phyloP scores from a whole-genome alignment of 1,284 basidiomycete species.

The Tetrapyrgos nigripes region DNA sequence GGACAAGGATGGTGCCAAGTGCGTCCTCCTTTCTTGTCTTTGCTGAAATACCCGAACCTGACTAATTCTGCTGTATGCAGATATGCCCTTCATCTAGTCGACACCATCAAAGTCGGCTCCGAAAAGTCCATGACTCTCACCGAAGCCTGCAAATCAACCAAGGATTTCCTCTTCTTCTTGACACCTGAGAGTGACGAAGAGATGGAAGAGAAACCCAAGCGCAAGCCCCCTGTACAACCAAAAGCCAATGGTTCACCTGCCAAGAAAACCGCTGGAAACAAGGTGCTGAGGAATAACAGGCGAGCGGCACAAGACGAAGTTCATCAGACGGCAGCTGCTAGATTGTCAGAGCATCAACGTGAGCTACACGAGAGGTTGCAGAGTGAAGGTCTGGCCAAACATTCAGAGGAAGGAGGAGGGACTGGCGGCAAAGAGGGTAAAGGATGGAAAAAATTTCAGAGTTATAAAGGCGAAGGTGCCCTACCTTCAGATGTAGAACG shows the following conservation, averaged over 20 bases:
- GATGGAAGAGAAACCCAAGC: slow-evolving; percentile 59
- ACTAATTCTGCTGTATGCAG: slow-evolving; percentile 43
- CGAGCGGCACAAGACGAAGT: slow-evolving; percentile 84
- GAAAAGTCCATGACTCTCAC: slow-evolving; percentile 80
- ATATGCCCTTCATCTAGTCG: slow-evolving; percentile 90
- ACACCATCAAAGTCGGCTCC: slow-evolving; percentile 84
- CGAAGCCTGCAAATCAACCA: slow-evolving; percentile 82
- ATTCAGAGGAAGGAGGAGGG: slow-evolving; percentile 77
- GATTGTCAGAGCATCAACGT: slow-evolving; percentile 88
- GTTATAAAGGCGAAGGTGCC: slow-evolving; percentile 93
- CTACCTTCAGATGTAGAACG: slow-evolving; percentile 83
- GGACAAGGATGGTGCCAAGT: slow-evolving; percentile 83
- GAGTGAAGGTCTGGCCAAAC: slow-evolving; percentile 84
- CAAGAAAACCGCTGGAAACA: slow-evolving; percentile 83
- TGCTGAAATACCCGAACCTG: slow-evolving; percentile 3
- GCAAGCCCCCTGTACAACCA: slow-evolving; percentile 62
- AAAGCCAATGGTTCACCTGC: slow-evolving; percentile 65
- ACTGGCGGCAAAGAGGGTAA: slow-evolving; percentile 86
- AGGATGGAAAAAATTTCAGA: slow-evolving; percentile 95
- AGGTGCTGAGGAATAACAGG: slow-evolving; percentile 84
- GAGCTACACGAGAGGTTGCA: slow-evolving; percentile 86
- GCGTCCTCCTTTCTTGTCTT: slow-evolving; percentile 27
- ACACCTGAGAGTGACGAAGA: slow-evolving; percentile 62
- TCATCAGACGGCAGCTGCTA: slow-evolving; percentile 70
- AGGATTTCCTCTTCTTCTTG: slow-evolving; percentile 91